A percentile compares a stretch with the other conserved stretches of the same genome.
These are phyloP conservation scores for Mortierella sp. DNA, from an alignment of 371 early-diverging fungal genomes.

Conservation along the genomic window DNA sequence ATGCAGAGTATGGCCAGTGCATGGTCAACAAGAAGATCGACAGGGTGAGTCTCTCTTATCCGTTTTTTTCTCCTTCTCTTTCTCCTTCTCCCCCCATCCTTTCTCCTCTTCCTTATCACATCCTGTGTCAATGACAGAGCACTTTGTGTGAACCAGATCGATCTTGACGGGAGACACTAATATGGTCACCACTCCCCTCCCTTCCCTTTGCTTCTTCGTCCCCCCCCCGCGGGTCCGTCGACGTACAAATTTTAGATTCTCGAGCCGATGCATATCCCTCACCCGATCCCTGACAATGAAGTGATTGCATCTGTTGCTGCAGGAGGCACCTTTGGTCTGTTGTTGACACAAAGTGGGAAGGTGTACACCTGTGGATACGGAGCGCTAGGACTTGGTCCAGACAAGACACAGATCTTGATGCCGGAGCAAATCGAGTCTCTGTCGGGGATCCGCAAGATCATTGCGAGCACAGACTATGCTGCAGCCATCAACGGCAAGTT, in stretches of 20 bases:
- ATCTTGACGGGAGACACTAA: background rate
- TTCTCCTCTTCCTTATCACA: no score
- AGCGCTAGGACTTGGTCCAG: slow-evolving; percentile 69
- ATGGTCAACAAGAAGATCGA: slow-evolving; percentile 77
- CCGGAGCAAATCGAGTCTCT: slow-evolving; percentile 54
- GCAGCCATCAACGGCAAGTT: slow-evolving; percentile 65
- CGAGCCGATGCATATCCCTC: slow-evolving; percentile 62
- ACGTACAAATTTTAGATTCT: slow-evolving; percentile 59
- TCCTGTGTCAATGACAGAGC: background rate
- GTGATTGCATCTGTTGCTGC: slow-evolving; percentile 71
- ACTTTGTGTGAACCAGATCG: background rate
- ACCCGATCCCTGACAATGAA: slow-evolving; percentile 52
- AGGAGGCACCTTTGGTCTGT: slow-evolving; percentile 77
- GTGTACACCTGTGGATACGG: slow-evolving; percentile 82
- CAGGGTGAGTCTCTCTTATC: slow-evolving; percentile 58
- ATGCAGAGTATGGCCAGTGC: slow-evolving; percentile 86
- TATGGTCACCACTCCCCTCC: no score
- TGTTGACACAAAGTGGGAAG: slow-evolving; percentile 67
- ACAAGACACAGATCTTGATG: slow-evolving; percentile 58
- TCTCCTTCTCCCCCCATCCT: no score
- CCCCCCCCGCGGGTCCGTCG: background rate
- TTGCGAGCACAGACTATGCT: slow-evolving; percentile 70
- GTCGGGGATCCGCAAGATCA: slow-evolving; percentile 53
- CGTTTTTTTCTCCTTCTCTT: no score
- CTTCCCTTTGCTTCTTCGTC: background rate